A percentile compares a stretch with the other conserved stretches of the same genome.
Conservation (phyloP, 208 protist genomes). For the Lotmaria passim region DNA sequence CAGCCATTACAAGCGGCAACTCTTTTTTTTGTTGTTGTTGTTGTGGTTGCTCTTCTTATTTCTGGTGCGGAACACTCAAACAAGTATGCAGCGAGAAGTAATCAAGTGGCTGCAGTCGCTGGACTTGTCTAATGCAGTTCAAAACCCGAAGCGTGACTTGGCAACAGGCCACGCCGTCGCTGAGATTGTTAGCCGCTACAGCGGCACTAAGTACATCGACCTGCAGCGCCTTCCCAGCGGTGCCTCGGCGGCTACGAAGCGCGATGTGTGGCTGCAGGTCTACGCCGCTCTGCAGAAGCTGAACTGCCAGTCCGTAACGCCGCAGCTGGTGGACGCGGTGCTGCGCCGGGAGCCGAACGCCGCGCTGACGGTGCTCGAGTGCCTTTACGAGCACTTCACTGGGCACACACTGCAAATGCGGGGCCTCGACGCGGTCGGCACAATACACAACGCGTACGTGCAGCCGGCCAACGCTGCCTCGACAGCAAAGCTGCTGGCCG, state of each 20-base stretch:
- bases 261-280: conserved; percentile 90
- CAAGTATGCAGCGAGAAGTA: conserved; percentile 88
- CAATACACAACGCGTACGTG: conserved; percentile 17
- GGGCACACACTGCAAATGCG: conserved; percentile 43
- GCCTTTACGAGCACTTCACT: conserved; percentile 86
- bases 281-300: conserved; percentile 56
- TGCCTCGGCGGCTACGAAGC: conserved; percentile 68
- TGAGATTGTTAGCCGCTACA: conserved; percentile 94
- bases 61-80: neutral
- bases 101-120: conserved; percentile 97
- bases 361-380: conserved; percentile 62
- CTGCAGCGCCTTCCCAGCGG: conserved; percentile 62
- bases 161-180: conserved; percentile 94
- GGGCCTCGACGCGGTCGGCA: conserved; percentile 29
- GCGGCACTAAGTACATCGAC: conserved; percentile 29
- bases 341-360: conserved; percentile 64
- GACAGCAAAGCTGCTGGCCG: conserved; percentile 21
- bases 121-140: conserved; percentile 90
- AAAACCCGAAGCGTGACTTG: conserved; percentile 94
- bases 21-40: conserved; percentile 11
- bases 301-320: conserved; percentile 49
- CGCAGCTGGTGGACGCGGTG: conserved; percentile 63
- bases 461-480: conserved; percentile 29
- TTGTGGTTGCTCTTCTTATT: neutral
- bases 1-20: neutral